A percentile compares a stretch with the other conserved stretches of the same genome.
phyloP scores from a whole-genome alignment of 2,329 filamentous ascomycete species.

The Nothophoma quercina region DNA sequence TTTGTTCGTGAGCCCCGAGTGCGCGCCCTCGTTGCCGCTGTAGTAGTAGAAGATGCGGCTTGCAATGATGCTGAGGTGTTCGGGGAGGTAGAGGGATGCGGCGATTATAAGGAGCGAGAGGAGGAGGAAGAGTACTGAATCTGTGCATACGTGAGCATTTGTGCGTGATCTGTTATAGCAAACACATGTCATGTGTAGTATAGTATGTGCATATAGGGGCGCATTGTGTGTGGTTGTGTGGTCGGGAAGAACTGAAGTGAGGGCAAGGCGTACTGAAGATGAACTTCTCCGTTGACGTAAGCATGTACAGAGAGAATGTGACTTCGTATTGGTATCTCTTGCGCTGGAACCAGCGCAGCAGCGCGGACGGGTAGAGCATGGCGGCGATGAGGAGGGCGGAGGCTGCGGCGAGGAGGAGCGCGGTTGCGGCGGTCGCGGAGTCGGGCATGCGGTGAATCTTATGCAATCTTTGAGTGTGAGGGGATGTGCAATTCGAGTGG shows the following conservation, averaged over 20 bases:
- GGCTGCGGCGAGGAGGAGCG: conserved; percentile 46
- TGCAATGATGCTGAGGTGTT: conserved; percentile 83
- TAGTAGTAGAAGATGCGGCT: conserved; percentile 94
- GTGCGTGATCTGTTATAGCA: no score
- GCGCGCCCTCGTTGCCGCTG: conserved; percentile 71
- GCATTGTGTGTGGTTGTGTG: conserved; percentile 1
- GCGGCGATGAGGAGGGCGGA: conserved; percentile 53
- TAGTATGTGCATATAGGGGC: no score
- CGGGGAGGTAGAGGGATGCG: conserved; percentile 88
- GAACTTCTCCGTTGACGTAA: conserved; percentile 94
- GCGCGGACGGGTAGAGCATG: conserved; percentile 58
- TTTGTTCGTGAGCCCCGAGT: conserved; percentile 1
- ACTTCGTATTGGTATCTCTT: conserved; percentile 99
- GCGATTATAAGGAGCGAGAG: conserved; percentile 86
- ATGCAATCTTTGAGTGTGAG: neutral
- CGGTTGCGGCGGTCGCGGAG: conserved; percentile 43
- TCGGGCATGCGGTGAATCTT: conserved; percentile 37
- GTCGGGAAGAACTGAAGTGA: no score
- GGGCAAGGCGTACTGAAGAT: conserved; percentile 79
- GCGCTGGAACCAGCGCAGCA: conserved; percentile 86
- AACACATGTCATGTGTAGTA: no score
- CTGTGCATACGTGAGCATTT: conserved; percentile 64
- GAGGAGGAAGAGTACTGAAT: conserved; percentile 90
- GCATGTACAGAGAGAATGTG: conserved; percentile 96
- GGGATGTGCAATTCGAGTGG: neutral